Evolutionary conservation across 2,329 filamentous ascomycete species (phyloP).

Genomic region (Chaetomiaceae sp.): DNA sequence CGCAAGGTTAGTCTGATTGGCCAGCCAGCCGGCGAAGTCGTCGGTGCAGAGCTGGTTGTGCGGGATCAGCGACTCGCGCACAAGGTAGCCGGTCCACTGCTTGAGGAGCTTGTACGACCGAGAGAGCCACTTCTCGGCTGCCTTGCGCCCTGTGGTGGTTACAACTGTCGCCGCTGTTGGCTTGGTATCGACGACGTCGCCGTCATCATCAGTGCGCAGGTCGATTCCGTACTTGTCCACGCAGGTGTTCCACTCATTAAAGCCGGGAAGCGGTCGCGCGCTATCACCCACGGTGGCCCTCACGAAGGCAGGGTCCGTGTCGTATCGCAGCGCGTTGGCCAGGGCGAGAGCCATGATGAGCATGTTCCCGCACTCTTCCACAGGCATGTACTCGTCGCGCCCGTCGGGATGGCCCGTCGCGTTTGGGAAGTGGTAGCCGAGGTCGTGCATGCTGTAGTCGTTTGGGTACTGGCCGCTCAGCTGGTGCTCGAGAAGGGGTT

Average conservation of each 20-base stretch:
- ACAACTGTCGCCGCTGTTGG: background rate
- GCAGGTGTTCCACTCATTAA: constrained; percentile 14
- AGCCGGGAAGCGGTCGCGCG: constrained; percentile 7
- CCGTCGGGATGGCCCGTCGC: constrained; percentile 69
- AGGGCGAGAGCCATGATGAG: constrained; percentile 74
- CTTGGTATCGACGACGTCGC: too few species aligned
- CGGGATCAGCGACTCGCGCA: constrained; percentile 64
- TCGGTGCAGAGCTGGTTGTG: constrained; percentile 68
- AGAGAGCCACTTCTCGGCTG: constrained; percentile 32
- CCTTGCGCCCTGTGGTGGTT: constrained; percentile 18
- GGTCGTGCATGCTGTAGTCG: constrained; percentile 72
- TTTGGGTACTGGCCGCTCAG: constrained; percentile 80
- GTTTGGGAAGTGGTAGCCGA: constrained; percentile 69
- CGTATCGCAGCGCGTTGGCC: constrained; percentile 67
- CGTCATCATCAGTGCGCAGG: background rate
- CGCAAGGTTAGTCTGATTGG: constrained; percentile 68
- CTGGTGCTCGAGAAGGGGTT: constrained; percentile 77
- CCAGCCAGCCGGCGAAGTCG: constrained; percentile 67
- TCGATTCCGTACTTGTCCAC: constrained; percentile 28
- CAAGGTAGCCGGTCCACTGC: constrained; percentile 66
- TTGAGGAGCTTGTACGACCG: constrained; percentile 60
- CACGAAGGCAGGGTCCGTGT: constrained; percentile 49
- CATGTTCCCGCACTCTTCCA: constrained; percentile 72
- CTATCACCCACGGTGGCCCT: background rate
- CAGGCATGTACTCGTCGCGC: constrained; percentile 68